Base-by-base conservation (phyloP, 1,284 basidiomycete genomes). In the Acaromyces ingoldii region DNA sequence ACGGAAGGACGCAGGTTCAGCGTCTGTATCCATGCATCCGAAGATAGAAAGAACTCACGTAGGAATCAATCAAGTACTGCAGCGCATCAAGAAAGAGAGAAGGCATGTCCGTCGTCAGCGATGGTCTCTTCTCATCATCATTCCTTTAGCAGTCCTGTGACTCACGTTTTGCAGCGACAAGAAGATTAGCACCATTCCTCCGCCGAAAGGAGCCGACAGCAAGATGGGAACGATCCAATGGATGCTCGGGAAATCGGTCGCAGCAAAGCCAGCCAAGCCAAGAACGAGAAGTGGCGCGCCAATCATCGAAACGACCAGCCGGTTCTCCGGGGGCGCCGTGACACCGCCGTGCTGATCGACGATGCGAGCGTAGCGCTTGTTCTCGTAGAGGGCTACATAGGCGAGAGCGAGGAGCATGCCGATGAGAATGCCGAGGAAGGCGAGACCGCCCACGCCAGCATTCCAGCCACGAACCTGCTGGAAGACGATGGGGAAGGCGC, bases 221-320 rank as follows among this genome's bases (percentile, higher is more conserved):
- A 76, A 77, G 31, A 47, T 47, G 2, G 74, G 55, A 15, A 49
- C 45, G 24, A 33, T 42, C 48, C 38, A 31, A 34, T 36, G 34
- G 51, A 71, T 36, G 29, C 31, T 47, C 21, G 74, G 71, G 9
- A 66, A 67, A 57, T 75, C 64, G 11, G 76, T 77, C 24, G 72
- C 76, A 21, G 77, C 75, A 29, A 78, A 78, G 44, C 76, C 72
- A 15, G 70, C 76, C 5, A 78, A 65, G 37, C 76, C 76, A 49
- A 78, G 67, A 48, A 76, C 70, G 24, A 77, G 7, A 52, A 26
- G 0, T 55, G 58, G 29, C 11, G 45, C 45, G 4, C 45, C 45
- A 7, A 47, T 22, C n/a, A 47, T 15, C 22, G 28, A 28, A 1
- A 28, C 19, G 24, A 25, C n/a, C 5, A 66, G 63, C 3, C 55